Base-by-base conservation (phyloP, 2,329 filamentous ascomycete species). In the Colletotrichum cuscutae region DNA sequence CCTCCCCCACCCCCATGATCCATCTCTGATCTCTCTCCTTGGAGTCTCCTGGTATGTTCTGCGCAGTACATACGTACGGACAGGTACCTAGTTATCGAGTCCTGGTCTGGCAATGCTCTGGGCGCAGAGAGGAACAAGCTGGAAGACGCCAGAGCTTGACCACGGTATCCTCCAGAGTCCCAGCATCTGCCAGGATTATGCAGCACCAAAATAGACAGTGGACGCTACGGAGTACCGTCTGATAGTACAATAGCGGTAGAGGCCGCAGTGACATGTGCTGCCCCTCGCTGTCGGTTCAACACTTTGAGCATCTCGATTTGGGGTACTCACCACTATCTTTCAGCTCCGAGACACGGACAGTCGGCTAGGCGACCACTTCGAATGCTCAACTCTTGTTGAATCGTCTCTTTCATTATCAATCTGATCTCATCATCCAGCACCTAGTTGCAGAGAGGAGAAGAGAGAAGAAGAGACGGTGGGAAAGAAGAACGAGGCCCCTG, bases 1-100 rank as follows among this genome's bases (percentile, higher is more conserved):
- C 13, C 54, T 35, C 69, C 37, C 59, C 42, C 26, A 58, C 58
- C 32, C 24, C 57, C 46, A 58, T 69, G 46, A 24, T 24, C 53
- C 28, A n/a, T n/a, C 19, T 30, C 9, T 35, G 32, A 35, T 35
- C 32, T 35, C 32, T 35, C 32, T 12, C 32, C 5, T 28, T 35
- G 59, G 52, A 32, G 37, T 42, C 19, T 28, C 56, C 19, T 15
- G 22, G 11, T 15, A 6, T 12, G 49, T n/a, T 53, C 49, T 22
- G n/a, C 32, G 32, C 32, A 35, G 11, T 4, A 35, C 3, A 11
- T 3, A 35, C 11, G 11, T 4, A 35, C 3, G 32, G 11, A 35
- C 11, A 35, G 4, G 32, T 35, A 35, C 32, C 11, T 12, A 35
- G 11, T 35, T 35, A 35, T 35, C 11, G 32, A 12, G 32, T 12